Evolutionary conservation across 805 yeast genomes (phyloP).

Genomic region (Tetrapisispora fleetii): DNA sequence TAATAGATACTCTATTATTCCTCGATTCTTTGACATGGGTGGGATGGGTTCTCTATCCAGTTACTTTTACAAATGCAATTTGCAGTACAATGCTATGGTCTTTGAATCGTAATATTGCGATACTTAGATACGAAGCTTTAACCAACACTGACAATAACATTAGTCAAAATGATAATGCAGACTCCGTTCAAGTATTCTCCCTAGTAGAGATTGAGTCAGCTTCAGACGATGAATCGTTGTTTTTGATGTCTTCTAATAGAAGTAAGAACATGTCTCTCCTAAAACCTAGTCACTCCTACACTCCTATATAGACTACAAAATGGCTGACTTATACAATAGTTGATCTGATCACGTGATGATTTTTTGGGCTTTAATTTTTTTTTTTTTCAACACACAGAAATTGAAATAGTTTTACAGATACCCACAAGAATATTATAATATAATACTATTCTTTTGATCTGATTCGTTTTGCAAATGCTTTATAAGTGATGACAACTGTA

Average conservation of each 20-base stretch:
- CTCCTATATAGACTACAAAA: background rate
- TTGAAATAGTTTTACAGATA: no score
- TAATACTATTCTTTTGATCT: no score
- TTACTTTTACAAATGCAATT: constrained; percentile 55
- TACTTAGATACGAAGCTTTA: constrained; percentile 12
- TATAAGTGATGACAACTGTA: no score
- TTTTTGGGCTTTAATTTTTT: no score
- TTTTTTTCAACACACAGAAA: no score
- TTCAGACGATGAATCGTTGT: constrained; percentile 1
- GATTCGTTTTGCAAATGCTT: no score
- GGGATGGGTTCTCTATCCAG: constrained; percentile 74
- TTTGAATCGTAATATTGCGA: constrained; percentile 53
- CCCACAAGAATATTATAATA: no score
- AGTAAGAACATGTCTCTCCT: background rate
- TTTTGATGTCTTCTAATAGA: background rate
- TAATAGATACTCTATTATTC: constrained; percentile 75
- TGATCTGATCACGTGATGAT: background rate
- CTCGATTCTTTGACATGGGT: constrained; percentile 66
- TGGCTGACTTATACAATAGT: background rate
- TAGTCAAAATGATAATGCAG: constrained; percentile 1
- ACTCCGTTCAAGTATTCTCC: constrained; percentile 9
- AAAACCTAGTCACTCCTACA: background rate
- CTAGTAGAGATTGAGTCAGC: constrained; percentile 5
- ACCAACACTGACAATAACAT: background rate
- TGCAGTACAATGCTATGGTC: constrained; percentile 60